Conservation (phyloP, 2,329 filamentous ascomycete species). For the Xylaria sp. region DNA sequence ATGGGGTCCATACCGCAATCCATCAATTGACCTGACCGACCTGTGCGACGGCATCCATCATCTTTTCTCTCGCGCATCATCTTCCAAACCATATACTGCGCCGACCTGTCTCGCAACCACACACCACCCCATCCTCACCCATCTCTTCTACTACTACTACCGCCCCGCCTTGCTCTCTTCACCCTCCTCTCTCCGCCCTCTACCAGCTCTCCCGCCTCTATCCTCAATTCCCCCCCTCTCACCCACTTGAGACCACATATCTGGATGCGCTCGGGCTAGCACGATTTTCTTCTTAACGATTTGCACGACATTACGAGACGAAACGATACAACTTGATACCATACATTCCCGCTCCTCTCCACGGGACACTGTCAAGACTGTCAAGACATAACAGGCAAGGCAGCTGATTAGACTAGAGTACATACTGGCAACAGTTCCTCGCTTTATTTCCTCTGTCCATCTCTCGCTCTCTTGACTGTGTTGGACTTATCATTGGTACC, state of each 20-base stretch:
- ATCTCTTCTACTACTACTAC: neutral
- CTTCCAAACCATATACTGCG: conserved; percentile 10
- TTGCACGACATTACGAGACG: conserved; percentile 30
- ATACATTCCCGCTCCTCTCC: conserved; percentile 7
- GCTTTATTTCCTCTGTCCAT: neutral
- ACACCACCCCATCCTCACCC: conserved; percentile 3
- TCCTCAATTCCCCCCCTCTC: neutral
- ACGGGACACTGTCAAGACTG: neutral
- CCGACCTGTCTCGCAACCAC: conserved; percentile 14
- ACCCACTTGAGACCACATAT: neutral
- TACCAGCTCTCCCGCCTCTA: neutral
- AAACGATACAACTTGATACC: conserved; percentile 26
- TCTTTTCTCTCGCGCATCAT: conserved; percentile 22
- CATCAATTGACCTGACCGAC: neutral
- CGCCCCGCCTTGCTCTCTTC: neutral
- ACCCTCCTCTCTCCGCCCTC: neutral
- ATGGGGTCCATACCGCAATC: neutral
- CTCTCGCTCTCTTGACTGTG: neutral
- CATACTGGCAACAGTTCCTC: conserved; percentile 26
- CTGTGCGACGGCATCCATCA: conserved; percentile 27
- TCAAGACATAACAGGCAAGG: neutral
- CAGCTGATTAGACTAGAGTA: conserved; percentile 24
- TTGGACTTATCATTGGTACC: neutral
- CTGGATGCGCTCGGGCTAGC: conserved; percentile 13
- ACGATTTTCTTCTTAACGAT: conserved; percentile 23